These are phyloP conservation scores for Discostella pseudostelligera DNA, from an alignment of 108 stramenopile species.

Conservation along the genomic window DNA sequence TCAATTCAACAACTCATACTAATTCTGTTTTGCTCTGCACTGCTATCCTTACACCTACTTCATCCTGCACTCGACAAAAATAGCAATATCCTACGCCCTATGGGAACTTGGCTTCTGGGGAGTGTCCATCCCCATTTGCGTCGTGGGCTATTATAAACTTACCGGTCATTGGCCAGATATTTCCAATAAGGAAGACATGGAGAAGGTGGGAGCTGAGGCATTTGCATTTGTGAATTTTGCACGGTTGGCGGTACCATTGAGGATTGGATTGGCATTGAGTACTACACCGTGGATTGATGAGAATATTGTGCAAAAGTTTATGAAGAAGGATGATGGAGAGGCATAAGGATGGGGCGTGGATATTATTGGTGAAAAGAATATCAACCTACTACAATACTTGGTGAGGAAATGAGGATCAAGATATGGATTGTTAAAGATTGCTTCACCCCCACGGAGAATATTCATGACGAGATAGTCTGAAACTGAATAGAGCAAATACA, in stretches of 20 bases:
- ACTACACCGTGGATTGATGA: constrained; percentile 79
- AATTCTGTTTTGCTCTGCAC: no score
- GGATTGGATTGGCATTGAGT: constrained; percentile 79
- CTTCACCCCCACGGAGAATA: no score
- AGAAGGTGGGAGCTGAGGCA: constrained; percentile 78
- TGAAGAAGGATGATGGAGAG: constrained; percentile 17
- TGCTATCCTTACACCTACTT: neutral
- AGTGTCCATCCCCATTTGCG: constrained; percentile 70
- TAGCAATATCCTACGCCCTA: constrained; percentile 41
- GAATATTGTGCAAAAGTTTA: constrained; percentile 70
- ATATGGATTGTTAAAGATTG: no score
- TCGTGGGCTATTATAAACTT: constrained; percentile 60
- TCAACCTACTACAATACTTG: no score
- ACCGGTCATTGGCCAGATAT: constrained; percentile 87
- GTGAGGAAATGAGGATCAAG: no score
- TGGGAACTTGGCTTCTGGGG: constrained; percentile 71
- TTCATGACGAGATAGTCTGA: neutral
- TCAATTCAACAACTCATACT: neutral
- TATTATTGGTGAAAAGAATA: no score
- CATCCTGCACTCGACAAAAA: neutral
- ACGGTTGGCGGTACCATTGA: constrained; percentile 82
- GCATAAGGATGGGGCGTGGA: no score
- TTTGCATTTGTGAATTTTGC: constrained; percentile 93
- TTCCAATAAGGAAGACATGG: constrained; percentile 63
- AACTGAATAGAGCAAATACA: no score